Evolutionary conservation across 441 rosid genomes (phyloP).

Genomic region (Croton setiger): DNA sequence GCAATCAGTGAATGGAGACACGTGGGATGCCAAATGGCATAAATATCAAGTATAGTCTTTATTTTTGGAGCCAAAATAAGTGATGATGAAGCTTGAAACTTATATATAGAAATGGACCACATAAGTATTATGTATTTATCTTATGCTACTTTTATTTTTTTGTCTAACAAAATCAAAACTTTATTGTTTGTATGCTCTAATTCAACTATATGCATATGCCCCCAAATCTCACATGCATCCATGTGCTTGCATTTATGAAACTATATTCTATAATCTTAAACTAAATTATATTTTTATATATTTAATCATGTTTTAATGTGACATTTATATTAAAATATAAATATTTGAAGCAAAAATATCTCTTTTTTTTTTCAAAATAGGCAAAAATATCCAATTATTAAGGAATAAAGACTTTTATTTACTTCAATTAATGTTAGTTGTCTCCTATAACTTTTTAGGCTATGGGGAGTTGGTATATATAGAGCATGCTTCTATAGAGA

Average conservation of each 20-base stretch:
- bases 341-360: no score
- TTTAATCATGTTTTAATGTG: no score
- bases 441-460: no score
- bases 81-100: constrained; percentile 2
- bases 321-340: no score
- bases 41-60: not conserved
- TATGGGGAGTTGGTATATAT: no score
- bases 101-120: no score
- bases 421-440: no score
- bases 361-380: no score
- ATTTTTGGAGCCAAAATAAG: constrained; percentile 7
- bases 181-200: constrained; percentile 13
- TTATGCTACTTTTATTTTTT: constrained; percentile 3
- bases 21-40: constrained; percentile 7
- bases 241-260: constrained; percentile 41
- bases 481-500: no score
- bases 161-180: constrained; percentile 8
- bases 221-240: constrained; percentile 38
- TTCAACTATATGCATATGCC: constrained; percentile 15
- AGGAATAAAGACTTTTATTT: no score
- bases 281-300: not conserved
- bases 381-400: no score
- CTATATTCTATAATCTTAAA: not conserved
- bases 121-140: constrained; percentile 10
- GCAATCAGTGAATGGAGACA: constrained; percentile 11